Percentiles rank a stretch among this genome's conserved stretches.
phyloP scores from a whole-genome alignment of 768 basidiomycete genomes.

The Serpula lacrymans region DNA sequence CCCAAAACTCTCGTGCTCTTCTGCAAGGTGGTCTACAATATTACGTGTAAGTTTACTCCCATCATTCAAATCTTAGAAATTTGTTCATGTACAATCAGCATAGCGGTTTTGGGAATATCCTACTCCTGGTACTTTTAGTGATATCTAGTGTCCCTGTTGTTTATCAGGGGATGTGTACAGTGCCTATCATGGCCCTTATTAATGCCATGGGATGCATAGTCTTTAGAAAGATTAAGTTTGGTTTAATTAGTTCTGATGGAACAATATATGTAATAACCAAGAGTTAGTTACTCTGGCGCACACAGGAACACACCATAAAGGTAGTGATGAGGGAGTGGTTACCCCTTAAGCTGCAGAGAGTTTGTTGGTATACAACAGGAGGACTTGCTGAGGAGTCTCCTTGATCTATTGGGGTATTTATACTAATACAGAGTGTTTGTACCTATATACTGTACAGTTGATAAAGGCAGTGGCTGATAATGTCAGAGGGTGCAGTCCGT shows the following conservation, averaged over 20 bases:
- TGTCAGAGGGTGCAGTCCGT: no score
- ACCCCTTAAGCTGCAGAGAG: no score
- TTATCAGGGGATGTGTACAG: slow-evolving; percentile 24
- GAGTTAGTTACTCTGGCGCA: no score
- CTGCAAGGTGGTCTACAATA: slow-evolving; percentile 30
- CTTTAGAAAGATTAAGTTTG: slow-evolving; percentile 27
- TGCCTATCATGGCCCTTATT: slow-evolving; percentile 25
- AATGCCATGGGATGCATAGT: slow-evolving; percentile 33
- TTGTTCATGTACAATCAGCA: slow-evolving; percentile 7
- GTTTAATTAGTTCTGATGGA: slow-evolving; percentile 7
- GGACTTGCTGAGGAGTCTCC: no score
- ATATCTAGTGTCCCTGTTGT: slow-evolving; percentile 17
- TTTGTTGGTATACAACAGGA: no score
- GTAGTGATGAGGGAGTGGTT: no score
- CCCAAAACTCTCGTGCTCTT: slow-evolving; percentile 21
- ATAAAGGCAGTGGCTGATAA: no score
- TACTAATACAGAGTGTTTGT: no score
- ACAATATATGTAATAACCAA: no score
- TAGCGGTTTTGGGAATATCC: slow-evolving; percentile 23
- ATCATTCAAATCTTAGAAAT: slow-evolving; percentile 7
- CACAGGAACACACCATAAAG: no score
- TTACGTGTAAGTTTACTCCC: slow-evolving; percentile 24
- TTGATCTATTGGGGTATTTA: no score
- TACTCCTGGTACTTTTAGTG: slow-evolving; percentile 19
- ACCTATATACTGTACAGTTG: no score